A percentile compares a stretch with the other conserved stretches of the same genome.
Evolutionary conservation across 176 grass and related monocot genomes (phyloP).

Genomic region (Phragmites australis): DNA sequence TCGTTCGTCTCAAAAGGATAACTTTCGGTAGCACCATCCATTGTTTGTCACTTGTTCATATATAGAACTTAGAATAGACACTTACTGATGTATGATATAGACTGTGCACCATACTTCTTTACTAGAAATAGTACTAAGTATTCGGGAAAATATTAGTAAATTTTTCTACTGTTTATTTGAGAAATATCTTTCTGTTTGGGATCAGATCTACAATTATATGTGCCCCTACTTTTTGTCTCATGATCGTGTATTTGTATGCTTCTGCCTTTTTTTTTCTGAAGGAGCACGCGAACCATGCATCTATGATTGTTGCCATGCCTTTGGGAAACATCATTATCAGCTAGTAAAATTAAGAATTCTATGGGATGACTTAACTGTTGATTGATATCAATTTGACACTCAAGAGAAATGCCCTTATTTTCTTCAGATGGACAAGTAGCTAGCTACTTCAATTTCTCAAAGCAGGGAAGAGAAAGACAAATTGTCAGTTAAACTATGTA

Average conservation of each 20-base stretch:
- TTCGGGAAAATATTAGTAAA: not conserved
- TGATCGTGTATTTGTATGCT: not conserved
- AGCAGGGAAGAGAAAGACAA: not conserved
- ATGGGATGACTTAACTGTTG: too few relatives aligned
- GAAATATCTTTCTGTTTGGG: not conserved
- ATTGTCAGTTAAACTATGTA: slow-evolving; percentile 8
- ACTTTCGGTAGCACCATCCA: not conserved
- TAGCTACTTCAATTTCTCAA: not conserved
- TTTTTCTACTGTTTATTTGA: not conserved
- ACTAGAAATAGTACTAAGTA: not conserved
- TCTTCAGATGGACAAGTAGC: not conserved
- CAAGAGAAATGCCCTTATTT: not conserved
- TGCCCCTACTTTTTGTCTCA: not conserved
- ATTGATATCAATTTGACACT: not conserved
- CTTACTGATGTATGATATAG: not conserved
- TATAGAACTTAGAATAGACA: not conserved
- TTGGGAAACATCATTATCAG: too few relatives aligned
- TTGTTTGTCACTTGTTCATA: not conserved
- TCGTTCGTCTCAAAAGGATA: not conserved
- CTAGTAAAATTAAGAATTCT: too few relatives aligned
- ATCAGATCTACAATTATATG: not conserved
- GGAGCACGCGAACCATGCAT: too few relatives aligned
- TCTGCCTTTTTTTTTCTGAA: not conserved
- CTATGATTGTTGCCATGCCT: too few relatives aligned
- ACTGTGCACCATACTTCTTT: not conserved